Evolutionary conservation across 331 rosid species (phyloP), one percentile per base, ranked within the genome.

Genomic region (Quercus phellos): DNA sequence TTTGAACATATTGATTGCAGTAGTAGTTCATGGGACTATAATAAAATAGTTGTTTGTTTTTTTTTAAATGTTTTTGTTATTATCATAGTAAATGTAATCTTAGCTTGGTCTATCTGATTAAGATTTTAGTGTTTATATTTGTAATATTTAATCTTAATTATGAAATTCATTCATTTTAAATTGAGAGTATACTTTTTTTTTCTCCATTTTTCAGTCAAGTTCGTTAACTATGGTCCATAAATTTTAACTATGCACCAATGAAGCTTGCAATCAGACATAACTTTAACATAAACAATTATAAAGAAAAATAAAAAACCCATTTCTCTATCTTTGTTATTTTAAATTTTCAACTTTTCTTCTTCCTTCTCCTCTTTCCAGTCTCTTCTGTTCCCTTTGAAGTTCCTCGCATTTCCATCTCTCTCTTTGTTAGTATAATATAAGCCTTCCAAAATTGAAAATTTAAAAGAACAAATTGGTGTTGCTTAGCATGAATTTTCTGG

Each of bases 401-500:
- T 29, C 59, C 51, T 38, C 46, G 76, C n/a, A 76, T 72, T 70
- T 64, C 77, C 89, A 80, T 32, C 7, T 32, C 38, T 5, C 38
- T 32, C 7, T 32, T 83, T 70, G 79, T 51, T 51, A 32, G 38
- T 32, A 42, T 42, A 42, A 42, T 42, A 60, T 29, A 78, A 79
- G 75, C 74, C 72, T 79, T 70, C 78, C 68, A 75, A 85, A 74
- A 64, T 76, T 78, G 53, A 42, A 70, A 70, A 42, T 4, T 55
- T 24, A 18, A 38, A 72, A 0, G 21, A 43, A 59, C 72, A 53
- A 72, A 79, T 38, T 73, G 87, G 89, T 88, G 93, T 22, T 27
- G 80, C 73, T 86, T 79, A 82, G 88, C 91, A 84, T 83, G 66
- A 88, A 79, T 77, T 85, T 75, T 82, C 83, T 80, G 81, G 85